Evolutionary conservation across 345 rosid genomes (phyloP).

Genomic region (Populus nigra): DNA sequence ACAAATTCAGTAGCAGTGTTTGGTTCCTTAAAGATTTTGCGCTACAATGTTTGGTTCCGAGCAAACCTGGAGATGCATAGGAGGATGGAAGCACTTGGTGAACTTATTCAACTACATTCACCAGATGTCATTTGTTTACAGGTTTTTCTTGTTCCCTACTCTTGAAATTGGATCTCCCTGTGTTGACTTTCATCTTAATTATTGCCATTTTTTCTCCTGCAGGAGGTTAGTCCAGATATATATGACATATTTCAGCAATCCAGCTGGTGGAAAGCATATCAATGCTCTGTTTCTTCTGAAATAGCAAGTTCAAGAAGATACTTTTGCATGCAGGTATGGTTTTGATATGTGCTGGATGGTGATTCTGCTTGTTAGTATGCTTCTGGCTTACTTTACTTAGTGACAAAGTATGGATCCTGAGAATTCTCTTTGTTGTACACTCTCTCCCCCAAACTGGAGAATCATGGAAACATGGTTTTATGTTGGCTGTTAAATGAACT

Average conservation of each 20-base stretch:
- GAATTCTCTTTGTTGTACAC: no score
- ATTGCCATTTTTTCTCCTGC: conserved; percentile 9
- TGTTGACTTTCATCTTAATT: conserved; percentile 7
- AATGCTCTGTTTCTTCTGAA: conserved; percentile 56
- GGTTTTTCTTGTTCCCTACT: conserved; percentile 38
- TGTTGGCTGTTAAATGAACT: no score
- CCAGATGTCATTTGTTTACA: conserved; percentile 90
- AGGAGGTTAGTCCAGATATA: conserved; percentile 87
- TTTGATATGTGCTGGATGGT: not conserved
- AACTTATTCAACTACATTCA: conserved; percentile 67
- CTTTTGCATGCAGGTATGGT: conserved; percentile 79
- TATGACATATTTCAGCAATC: conserved; percentile 56
- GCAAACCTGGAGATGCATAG: conserved; percentile 75
- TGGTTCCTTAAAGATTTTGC: conserved; percentile 63
- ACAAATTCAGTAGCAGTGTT: conserved; percentile 30
- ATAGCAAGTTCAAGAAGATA: conserved; percentile 48
- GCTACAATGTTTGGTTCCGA: conserved; percentile 96
- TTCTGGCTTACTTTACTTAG: no score
- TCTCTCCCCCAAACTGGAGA: no score
- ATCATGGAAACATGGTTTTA: no score
- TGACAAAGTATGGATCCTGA: no score
- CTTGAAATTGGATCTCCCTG: not conserved
- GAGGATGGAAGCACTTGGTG: conserved; percentile 84
- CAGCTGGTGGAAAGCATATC: conserved; percentile 84
- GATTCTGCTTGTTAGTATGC: not conserved